phyloP scores from a whole-genome alignment of 257 asterid species.

The Solanum chiquidenum region DNA sequence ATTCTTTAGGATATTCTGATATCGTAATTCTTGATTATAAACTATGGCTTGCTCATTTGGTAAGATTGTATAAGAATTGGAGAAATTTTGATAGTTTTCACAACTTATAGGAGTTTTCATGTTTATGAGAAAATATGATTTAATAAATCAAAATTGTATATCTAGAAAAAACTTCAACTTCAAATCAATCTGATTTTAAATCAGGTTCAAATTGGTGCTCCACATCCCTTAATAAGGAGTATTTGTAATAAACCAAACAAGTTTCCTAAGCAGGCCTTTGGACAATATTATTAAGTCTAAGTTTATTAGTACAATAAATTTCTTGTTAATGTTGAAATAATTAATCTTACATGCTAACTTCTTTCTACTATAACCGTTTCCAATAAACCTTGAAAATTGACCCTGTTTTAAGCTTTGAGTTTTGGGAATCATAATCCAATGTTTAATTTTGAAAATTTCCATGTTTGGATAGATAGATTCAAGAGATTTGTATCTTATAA shows the following conservation, averaged over 20 bases:
- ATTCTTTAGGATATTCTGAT: too few relatives aligned
- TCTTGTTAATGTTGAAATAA: too few relatives aligned
- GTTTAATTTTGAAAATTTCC: background rate
- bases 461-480: background rate
- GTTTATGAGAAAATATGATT: background rate
- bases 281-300: background rate
- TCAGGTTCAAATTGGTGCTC: too few relatives aligned
- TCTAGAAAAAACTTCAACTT: too few relatives aligned
- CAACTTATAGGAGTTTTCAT: fast-evolving
- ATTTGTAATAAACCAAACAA: background rate
- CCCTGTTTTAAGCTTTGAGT: background rate
- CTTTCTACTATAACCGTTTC: too few relatives aligned
- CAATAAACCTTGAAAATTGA: background rate
- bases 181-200: background rate
- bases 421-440: background rate
- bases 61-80: too few relatives aligned
- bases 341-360: too few relatives aligned
- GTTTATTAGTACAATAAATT: too few relatives aligned
- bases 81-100: too few relatives aligned
- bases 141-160: too few relatives aligned
- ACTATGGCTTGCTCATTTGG: background rate
- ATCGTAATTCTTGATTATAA: too few relatives aligned
- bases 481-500: background rate
- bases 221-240: too few relatives aligned
- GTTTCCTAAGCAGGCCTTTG: background rate